Percentiles rank a stretch among this genome's conserved stretches.
These are phyloP conservation scores for Ophiocordyceps camponoti-saundersi DNA, from an alignment of 2,329 filamentous ascomycete genomes.

Conservation along the genomic window DNA sequence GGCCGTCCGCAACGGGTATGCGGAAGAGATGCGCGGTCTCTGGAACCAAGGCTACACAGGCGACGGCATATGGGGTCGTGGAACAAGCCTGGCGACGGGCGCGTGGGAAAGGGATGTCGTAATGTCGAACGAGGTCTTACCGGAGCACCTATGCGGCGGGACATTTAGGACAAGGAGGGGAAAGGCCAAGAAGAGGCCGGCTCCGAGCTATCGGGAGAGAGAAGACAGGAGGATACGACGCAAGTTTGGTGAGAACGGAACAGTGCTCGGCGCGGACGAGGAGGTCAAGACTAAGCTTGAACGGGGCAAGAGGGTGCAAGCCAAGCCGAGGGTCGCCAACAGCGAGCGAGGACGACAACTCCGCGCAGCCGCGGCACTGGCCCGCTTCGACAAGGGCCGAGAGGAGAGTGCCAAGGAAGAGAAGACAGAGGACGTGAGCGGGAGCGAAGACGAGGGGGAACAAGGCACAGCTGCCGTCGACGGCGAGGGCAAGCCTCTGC, in stretches of 20 bases:
- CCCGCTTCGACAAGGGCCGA: slow-evolving; percentile 46
- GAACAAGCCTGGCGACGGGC: slow-evolving; percentile 43
- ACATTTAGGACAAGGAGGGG: slow-evolving; percentile 49
- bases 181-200: slow-evolving; percentile 30
- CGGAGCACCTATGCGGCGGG: slow-evolving; percentile 65
- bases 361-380: slow-evolving; percentile 59
- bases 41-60: slow-evolving; percentile 59
- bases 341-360: slow-evolving; percentile 62
- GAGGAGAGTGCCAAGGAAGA: slow-evolving; percentile 21
- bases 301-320: slow-evolving; percentile 41
- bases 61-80: slow-evolving; percentile 70
- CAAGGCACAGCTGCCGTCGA: slow-evolving; percentile 38
- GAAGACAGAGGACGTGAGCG: slow-evolving; percentile 21
- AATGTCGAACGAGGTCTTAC: slow-evolving; percentile 36
- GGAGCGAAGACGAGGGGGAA: slow-evolving; percentile 28
- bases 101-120: slow-evolving; percentile 38
- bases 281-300: slow-evolving; percentile 48
- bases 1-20: slow-evolving; percentile 59
- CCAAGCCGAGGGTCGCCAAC: slow-evolving; percentile 55
- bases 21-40: slow-evolving; percentile 50
- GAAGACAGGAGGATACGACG: slow-evolving; percentile 56
- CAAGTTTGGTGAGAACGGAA: slow-evolving; percentile 60
- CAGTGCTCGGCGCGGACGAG: slow-evolving; percentile 53
- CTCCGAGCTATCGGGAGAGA: slow-evolving; percentile 50
- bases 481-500: slow-evolving; percentile 43